Evolutionary conservation across 495 filamentous ascomycete genomes (phyloP), one percentile per base, ranked within the genome.

Genomic region (Penicillium paradoxum): DNA sequence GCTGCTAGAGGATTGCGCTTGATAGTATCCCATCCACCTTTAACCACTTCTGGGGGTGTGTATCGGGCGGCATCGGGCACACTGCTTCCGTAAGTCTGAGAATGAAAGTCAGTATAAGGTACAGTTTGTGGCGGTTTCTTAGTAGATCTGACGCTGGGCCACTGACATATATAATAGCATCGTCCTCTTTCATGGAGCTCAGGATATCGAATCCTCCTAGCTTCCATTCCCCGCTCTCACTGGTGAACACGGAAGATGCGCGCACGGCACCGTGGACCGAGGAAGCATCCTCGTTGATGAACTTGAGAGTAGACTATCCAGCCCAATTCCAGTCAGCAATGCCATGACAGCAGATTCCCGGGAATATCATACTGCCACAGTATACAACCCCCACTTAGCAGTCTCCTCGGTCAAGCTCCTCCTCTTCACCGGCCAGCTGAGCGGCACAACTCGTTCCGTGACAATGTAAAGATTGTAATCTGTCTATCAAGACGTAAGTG

Each of bases 141-240:
- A 7, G 8, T 6, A 18, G 7, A 10, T 11, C 14, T 3, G 15
- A 29, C 14, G 5, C 25, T 8, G 14, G 10, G n/a, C 6, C n/a
- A 73, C 85, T 55, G 60, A 92, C 89, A 67, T 96, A 95, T 60
- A 97, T 91, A 36, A 96, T 77, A 7, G 89, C 87, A 45, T 96
- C 87, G 49, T 97, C 91, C 32, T 97, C 93, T 64, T 96, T 96
- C 70, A 96, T 86, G 18, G 88, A 95, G 70, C 92, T 97, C 33
- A 97, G 66, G 9, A 95, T 79, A 56, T 98, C 95, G 51, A 97
- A 93, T 8, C 93, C 93, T 4, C 88, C 90, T 3, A 98, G 72
- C 66, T 93, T 97, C 93, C 93, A 98, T 66, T 97, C 93, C 25
- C 93, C 93, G 69, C 93, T 96, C 66, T 97, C 91, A 66, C 89